phyloP scores from a whole-genome alignment of 148 eudicot genomes.

The Rhododendron henanense region DNA sequence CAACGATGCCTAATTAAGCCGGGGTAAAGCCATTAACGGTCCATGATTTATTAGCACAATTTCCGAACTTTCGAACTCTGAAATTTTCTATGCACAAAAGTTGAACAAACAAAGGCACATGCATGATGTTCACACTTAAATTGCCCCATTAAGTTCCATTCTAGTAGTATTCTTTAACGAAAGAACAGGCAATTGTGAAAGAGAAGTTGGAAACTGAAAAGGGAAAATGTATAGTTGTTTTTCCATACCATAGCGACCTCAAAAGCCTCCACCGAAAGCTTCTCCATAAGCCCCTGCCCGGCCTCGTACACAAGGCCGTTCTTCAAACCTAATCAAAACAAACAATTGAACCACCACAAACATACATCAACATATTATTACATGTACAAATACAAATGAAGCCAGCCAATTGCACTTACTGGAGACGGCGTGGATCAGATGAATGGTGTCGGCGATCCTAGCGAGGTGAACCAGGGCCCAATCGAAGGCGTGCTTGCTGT shows the following conservation, averaged over 20 bases:
- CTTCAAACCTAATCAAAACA: conserved; percentile 39
- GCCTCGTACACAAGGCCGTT: conserved; percentile 52
- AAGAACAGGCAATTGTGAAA: neutral
- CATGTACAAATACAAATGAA: neutral
- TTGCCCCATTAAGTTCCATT: neutral
- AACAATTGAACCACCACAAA: neutral
- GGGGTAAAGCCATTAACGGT: no score
- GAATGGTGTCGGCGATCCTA: conserved; percentile 64
- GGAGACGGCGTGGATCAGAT: conserved; percentile 70
- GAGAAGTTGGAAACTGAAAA: neutral
- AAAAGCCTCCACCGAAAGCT: conserved; percentile 70
- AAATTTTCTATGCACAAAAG: neutral
- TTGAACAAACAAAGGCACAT: neutral
- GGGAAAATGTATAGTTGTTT: neutral
- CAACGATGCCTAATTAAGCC: no score
- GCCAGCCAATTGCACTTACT: conserved; percentile 22
- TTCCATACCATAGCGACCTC: conserved; percentile 61
- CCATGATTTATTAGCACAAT: neutral
- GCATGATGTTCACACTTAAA: neutral
- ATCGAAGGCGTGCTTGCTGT: conserved; percentile 84
- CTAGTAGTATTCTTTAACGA: neutral
- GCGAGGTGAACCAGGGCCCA: conserved; percentile 61
- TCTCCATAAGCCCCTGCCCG: conserved; percentile 65
- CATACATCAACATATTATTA: neutral
- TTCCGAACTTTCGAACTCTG: neutral